A percentile compares a stretch with the other conserved stretches of the same genome.
Conservation (phyloP, 192 early-diverging fungal species). For the Mortierella alpina region DNA sequence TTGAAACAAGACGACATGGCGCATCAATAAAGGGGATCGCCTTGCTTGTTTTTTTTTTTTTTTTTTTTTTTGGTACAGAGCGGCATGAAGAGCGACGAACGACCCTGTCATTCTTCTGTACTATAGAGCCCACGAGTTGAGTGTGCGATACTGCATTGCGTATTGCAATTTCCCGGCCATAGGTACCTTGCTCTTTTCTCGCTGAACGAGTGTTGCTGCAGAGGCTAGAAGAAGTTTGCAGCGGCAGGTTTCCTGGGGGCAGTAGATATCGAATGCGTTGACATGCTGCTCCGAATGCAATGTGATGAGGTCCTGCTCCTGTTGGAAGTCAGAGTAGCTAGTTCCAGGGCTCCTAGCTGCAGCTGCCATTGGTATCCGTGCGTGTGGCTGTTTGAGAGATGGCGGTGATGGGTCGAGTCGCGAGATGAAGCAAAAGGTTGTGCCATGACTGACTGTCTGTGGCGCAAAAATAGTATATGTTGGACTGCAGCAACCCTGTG, state of each 20-base stretch:
- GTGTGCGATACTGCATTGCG: no score
- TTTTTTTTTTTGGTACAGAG: no score
- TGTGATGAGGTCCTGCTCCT: conserved; percentile 34
- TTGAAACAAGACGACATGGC: neutral
- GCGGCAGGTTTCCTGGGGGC: conserved; percentile 60
- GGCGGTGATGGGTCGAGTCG: neutral
- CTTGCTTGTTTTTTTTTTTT: no score
- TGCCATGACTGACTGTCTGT: no score
- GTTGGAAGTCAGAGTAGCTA: conserved; percentile 7
- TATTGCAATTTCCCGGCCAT: no score
- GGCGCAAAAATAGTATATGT: no score
- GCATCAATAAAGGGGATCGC: no score
- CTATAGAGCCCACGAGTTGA: no score
- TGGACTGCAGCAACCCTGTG: no score
- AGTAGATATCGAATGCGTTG: conserved; percentile 62
- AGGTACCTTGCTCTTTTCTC: conserved; percentile 58
- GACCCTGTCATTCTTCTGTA: no score
- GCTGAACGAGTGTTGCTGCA: conserved; percentile 55
- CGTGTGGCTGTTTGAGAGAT: neutral
- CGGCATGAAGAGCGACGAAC: no score
- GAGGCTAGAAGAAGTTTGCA: conserved; percentile 60
- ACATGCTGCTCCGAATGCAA: neutral
- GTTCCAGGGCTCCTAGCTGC: conserved; percentile 43
- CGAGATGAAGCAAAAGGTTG: neutral
- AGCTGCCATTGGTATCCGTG: neutral